phyloP scores from a whole-genome alignment of 805 yeast species.

The Saccharomyces mikatae region DNA sequence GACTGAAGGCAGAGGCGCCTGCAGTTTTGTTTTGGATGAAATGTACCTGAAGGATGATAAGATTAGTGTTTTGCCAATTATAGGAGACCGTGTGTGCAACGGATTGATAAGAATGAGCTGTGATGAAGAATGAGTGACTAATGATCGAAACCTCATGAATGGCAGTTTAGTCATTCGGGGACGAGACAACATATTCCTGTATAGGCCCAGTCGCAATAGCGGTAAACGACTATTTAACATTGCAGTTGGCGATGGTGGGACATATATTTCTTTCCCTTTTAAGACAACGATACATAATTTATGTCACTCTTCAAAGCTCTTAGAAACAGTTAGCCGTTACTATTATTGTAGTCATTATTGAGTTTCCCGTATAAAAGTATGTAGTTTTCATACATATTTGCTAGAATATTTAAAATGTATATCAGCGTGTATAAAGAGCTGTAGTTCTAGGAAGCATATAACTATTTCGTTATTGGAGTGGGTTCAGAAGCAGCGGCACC shows the following conservation, averaged over 20 bases:
- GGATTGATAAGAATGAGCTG: neutral
- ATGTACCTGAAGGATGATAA: neutral
- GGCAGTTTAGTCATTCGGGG: neutral
- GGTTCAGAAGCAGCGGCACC: conserved; percentile 46
- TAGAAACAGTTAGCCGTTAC: neutral
- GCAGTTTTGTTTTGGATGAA: neutral
- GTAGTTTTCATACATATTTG: neutral
- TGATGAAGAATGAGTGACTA: neutral
- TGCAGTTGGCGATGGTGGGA: neutral
- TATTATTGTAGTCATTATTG: neutral
- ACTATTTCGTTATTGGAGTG: conserved; percentile 26
- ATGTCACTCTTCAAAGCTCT: neutral
- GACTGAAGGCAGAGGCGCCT: neutral
- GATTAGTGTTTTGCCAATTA: neutral
- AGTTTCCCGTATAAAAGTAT: neutral
- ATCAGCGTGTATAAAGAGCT: neutral
- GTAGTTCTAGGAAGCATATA: neutral
- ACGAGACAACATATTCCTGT: neutral
- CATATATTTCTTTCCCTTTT: neutral
- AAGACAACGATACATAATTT: neutral
- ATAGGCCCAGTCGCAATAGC: neutral
- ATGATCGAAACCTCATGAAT: neutral
- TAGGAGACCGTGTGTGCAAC: neutral
- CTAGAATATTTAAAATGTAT: neutral
- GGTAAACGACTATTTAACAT: neutral